Percentiles rank a stretch among this genome's conserved stretches.
phyloP scores from a whole-genome alignment of 768 basidiomycete species.

The Mycena capillaripes region DNA sequence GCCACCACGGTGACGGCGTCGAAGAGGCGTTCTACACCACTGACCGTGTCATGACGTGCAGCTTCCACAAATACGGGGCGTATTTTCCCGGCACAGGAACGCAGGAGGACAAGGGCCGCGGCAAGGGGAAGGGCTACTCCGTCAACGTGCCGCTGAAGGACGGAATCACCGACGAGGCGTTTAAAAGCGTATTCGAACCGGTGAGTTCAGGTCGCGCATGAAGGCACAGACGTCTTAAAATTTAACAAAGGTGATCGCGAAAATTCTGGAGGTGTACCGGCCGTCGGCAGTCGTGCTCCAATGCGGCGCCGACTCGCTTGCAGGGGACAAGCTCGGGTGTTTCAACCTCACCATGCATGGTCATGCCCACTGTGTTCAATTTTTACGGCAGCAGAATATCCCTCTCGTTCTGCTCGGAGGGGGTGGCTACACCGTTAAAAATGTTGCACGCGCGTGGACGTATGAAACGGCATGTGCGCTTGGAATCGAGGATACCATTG shows the following conservation, averaged over 20 bases:
- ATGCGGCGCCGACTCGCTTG: slow-evolving; percentile 95
- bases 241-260: slow-evolving; percentile 60
- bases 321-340: slow-evolving; percentile 95
- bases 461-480: slow-evolving; percentile 97
- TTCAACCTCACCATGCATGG: slow-evolving; percentile 98
- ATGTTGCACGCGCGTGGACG: slow-evolving; percentile 95
- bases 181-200: slow-evolving; percentile 91
- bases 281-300: slow-evolving; percentile 93
- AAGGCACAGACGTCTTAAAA: no score
- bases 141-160: slow-evolving; percentile 96
- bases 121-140: slow-evolving; percentile 88
- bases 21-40: slow-evolving; percentile 99
- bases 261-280: slow-evolving; percentile 88
- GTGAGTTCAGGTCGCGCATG: slow-evolving; percentile 52
- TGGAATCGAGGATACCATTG: slow-evolving; percentile 85
- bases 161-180: slow-evolving; percentile 93
- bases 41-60: slow-evolving; percentile 96
- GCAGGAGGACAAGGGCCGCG: slow-evolving; percentile 87
- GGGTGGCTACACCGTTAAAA: slow-evolving; percentile 97
- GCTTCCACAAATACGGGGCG: slow-evolving; percentile 98
- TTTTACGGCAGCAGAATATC: slow-evolving; percentile 83
- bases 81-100: slow-evolving; percentile 93
- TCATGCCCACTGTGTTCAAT: slow-evolving; percentile 92
- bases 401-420: slow-evolving; percentile 95
- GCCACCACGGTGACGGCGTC: slow-evolving; percentile 98